phyloP scores from a whole-genome alignment of 768 basidiomycete genomes.

The Leccinellum albellum region DNA sequence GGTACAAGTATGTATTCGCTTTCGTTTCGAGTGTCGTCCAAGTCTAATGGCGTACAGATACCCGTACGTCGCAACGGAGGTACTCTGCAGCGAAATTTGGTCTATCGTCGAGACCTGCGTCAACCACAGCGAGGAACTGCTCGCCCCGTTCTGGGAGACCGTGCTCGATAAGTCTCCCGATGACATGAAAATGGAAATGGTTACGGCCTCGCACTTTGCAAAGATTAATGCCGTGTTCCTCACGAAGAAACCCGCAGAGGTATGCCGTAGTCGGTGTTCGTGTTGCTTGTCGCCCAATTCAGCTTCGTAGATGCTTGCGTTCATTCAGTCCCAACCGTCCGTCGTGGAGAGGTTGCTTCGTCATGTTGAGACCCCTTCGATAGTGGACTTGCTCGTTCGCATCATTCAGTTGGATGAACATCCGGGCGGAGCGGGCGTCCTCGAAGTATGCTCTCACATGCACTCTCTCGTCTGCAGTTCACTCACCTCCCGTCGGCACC shows the following conservation, averaged over 20 bases:
- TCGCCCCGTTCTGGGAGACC: constrained; percentile 89
- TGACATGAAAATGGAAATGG: constrained; percentile 82
- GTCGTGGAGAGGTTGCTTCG: constrained; percentile 78
- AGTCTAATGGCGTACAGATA: constrained; percentile 50
- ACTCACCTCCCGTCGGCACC: constrained; percentile 28
- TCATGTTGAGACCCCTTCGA: constrained; percentile 85
- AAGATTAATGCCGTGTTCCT: constrained; percentile 89
- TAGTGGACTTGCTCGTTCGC: constrained; percentile 87
- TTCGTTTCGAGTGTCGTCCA: background rate
- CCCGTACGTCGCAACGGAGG: constrained; percentile 90
- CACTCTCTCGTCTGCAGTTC: constrained; percentile 25
- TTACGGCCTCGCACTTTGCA: constrained; percentile 90
- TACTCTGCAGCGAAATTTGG: constrained; percentile 94
- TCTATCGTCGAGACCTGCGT: constrained; percentile 89
- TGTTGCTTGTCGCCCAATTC: constrained; percentile 6
- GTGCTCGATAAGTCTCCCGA: constrained; percentile 76
- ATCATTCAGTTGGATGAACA: constrained; percentile 88
- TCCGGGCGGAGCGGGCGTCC: constrained; percentile 73
- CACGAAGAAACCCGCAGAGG: constrained; percentile 85
- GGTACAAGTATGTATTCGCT: constrained; percentile 67
- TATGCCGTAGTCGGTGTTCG: constrained; percentile 35
- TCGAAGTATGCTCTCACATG: constrained; percentile 65
- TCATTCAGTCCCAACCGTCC: constrained; percentile 79
- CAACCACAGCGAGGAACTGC: constrained; percentile 61
- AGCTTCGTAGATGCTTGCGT: constrained; percentile 76